Conservation (phyloP, 768 basidiomycete genomes). For the Russula sp. region DNA sequence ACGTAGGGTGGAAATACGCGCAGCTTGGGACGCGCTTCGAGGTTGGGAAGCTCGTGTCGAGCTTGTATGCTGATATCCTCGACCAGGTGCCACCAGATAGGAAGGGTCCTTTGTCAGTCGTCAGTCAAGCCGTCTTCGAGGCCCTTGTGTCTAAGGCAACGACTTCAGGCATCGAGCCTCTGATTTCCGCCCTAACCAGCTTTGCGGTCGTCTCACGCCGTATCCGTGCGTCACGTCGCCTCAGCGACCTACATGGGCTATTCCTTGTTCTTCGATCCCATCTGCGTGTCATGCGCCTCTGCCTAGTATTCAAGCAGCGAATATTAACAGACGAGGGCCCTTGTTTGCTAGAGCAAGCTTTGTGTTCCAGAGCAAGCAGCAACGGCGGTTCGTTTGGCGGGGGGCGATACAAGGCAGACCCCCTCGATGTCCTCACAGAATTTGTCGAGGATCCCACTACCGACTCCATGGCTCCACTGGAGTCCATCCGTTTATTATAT, state of each 20-base stretch:
- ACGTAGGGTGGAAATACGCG: conserved; percentile 78
- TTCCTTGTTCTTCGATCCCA: conserved; percentile 63
- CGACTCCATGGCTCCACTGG: conserved; percentile 52
- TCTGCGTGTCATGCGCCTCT: conserved; percentile 50
- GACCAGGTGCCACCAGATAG: conserved; percentile 50
- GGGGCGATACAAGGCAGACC: conserved; percentile 48
- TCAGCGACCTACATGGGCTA: conserved; percentile 60
- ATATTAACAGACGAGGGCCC: conserved; percentile 23
- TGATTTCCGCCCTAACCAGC: conserved; percentile 61
- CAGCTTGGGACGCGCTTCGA: conserved; percentile 79
- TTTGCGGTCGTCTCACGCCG: conserved; percentile 51
- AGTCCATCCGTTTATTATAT: conserved; percentile 60
- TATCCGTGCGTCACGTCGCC: conserved; percentile 56
- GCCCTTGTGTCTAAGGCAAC: conserved; percentile 68
- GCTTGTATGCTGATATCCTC: conserved; percentile 61
- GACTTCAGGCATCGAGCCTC: conserved; percentile 72
- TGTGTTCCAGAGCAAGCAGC: conserved; percentile 56
- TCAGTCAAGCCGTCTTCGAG: conserved; percentile 62
- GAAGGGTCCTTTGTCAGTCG: conserved; percentile 49
- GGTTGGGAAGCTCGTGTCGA: conserved; percentile 60
- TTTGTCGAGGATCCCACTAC: conserved; percentile 61
- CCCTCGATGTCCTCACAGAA: conserved; percentile 64
- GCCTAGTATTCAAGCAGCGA: conserved; percentile 59
- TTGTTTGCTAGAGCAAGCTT: conserved; percentile 68
- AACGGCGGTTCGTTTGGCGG: conserved; percentile 39